A percentile compares a stretch with the other conserved stretches of the same genome.
Evolutionary conservation across 257 asterid genomes (phyloP).

Genomic region (Forsythia suspensa): DNA sequence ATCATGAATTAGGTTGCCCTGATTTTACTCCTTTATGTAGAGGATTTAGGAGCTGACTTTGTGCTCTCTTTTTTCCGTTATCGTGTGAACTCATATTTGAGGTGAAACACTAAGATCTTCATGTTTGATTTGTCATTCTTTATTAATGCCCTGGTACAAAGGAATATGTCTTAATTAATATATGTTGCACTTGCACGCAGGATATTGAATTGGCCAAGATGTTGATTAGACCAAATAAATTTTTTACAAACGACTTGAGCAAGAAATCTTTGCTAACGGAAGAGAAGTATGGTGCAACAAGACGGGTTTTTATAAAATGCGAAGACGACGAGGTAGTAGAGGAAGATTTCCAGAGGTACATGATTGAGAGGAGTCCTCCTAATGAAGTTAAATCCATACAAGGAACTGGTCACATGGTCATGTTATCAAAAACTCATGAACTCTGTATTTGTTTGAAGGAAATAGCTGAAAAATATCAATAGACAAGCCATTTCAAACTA

Average conservation of each 20-base stretch:
- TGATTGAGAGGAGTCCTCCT: constrained; percentile 47
- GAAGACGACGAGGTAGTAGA: constrained; percentile 44
- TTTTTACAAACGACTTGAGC: constrained; percentile 42
- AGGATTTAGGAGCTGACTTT: too few species aligned
- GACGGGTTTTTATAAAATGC: constrained; percentile 45
- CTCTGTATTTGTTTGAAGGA: constrained; percentile 34
- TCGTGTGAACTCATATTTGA: too few species aligned
- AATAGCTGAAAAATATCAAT: constrained; percentile 20
- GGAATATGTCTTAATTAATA: not conserved
- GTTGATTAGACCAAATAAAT: constrained; percentile 40
- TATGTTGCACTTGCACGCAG: constrained; percentile 22
- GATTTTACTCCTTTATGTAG: too few species aligned
- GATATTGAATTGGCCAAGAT: constrained; percentile 59
- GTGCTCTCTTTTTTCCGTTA: too few species aligned
- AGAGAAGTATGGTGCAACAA: constrained; percentile 49
- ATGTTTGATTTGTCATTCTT: not conserved
- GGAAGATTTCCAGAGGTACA: constrained; percentile 52
- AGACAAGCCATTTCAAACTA: too few species aligned
- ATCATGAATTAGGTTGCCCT: too few species aligned
- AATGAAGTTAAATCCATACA: constrained; percentile 37
- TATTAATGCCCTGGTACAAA: too few species aligned
- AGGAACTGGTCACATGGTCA: constrained; percentile 58
- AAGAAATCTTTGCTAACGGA: constrained; percentile 33
- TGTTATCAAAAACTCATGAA: constrained; percentile 43
- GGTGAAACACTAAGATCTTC: too few species aligned